phyloP scores from a whole-genome alignment of 371 early-diverging fungal species.

The Furculomyces boomerangus region DNA sequence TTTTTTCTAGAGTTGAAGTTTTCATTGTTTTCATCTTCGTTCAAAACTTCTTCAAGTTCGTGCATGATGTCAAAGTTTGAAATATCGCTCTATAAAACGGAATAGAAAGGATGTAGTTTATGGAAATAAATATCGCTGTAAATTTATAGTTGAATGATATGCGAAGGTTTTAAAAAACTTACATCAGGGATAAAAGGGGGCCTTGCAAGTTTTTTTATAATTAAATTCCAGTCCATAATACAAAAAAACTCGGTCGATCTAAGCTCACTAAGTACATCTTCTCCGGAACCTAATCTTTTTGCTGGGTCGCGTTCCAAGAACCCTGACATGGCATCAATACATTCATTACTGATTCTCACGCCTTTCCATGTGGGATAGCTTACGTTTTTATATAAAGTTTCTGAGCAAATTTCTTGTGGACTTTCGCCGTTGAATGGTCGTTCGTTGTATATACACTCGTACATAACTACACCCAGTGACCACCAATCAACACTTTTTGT shows the following conservation, averaged over 20 bases:
- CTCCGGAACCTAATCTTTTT: constrained; percentile 44
- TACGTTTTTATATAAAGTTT: constrained; percentile 41
- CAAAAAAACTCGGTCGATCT: constrained; percentile 80
- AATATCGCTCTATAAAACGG: constrained; percentile 29
- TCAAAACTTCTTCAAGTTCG: constrained; percentile 77
- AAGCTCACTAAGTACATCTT: constrained; percentile 41
- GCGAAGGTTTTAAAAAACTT: neutral
- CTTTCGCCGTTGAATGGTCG: constrained; percentile 90
- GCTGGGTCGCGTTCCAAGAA: constrained; percentile 56
- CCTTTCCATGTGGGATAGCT: constrained; percentile 47
- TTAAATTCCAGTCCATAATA: constrained; percentile 56
- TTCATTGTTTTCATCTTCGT: constrained; percentile 67
- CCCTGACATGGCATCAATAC: constrained; percentile 46
- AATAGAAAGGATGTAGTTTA: neutral
- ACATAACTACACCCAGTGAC: constrained; percentile 97
- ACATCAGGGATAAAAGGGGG: constrained; percentile 33
- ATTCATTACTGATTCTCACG: constrained; percentile 34
- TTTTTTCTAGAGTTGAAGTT: constrained; percentile 4
- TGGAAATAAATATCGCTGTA: neutral
- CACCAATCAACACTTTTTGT: constrained; percentile 68
- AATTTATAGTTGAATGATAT: neutral
- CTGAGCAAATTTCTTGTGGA: constrained; percentile 72
- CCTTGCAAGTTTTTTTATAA: constrained; percentile 16
- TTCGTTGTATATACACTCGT: constrained; percentile 79
- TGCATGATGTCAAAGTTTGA: constrained; percentile 85